Conservation (phyloP, 2,329 filamentous ascomycete genomes). For the Aspergillus quadricinctus region DNA sequence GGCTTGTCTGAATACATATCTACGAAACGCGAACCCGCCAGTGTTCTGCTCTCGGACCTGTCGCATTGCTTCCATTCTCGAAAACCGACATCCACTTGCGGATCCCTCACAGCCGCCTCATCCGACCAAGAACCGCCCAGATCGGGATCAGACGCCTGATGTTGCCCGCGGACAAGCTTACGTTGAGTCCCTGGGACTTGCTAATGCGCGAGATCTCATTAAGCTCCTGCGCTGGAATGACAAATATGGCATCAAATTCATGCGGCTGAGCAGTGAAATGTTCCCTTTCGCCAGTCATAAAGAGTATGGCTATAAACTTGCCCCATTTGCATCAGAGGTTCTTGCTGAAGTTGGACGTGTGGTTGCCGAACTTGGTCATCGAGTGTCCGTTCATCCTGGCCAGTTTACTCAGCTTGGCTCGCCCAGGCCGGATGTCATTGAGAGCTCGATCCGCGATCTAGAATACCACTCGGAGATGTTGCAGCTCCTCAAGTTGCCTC, state of each 20-base stretch:
- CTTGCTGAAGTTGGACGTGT: conserved; percentile 73
- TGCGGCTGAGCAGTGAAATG: conserved; percentile 92
- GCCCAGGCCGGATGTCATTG: conserved; percentile 70
- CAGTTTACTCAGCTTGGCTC: conserved; percentile 91
- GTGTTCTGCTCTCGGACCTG: conserved; percentile 91
- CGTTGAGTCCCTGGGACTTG: conserved; percentile 70
- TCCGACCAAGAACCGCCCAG: conserved; percentile 77
- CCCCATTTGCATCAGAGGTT: conserved; percentile 73
- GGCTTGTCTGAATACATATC: conserved; percentile 90
- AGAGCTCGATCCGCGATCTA: conserved; percentile 72
- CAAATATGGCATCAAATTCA: conserved; percentile 84
- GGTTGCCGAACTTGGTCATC: conserved; percentile 72
- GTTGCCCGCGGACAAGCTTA: conserved; percentile 64
- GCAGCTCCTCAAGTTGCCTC: conserved; percentile 67
- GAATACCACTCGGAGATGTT: conserved; percentile 87
- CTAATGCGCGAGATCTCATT: conserved; percentile 75
- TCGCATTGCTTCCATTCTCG: conserved; percentile 82
- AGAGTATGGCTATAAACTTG: conserved; percentile 80
- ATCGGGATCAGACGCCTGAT: conserved; percentile 66
- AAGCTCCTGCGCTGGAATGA: conserved; percentile 93
- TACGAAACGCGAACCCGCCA: conserved; percentile 73
- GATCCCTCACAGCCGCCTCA: conserved; percentile 75
- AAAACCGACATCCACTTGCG: conserved; percentile 76
- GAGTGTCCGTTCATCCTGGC: conserved; percentile 85
- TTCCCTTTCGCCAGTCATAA: conserved; percentile 91